Conservation (phyloP, 176 grass and related monocot genomes). For the Oryza brachyantha region DNA sequence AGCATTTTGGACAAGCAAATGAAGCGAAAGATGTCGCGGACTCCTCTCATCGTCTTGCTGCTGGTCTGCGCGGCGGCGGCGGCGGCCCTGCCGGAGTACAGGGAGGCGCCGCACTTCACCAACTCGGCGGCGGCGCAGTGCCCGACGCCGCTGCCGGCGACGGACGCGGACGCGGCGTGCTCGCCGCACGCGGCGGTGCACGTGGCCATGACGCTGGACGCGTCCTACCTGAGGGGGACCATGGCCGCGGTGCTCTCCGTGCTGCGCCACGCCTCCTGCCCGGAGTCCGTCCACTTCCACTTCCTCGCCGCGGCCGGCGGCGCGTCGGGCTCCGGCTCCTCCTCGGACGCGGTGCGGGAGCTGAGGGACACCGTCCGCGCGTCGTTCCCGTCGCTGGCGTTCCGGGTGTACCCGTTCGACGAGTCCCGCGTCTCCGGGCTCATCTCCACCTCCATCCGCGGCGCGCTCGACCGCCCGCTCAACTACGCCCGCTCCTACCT, state of each 20-base stretch:
- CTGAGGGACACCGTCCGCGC: slow-evolving; percentile 52
- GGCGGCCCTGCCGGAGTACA: slow-evolving; percentile 28
- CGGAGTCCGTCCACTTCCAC: slow-evolving; percentile 78
- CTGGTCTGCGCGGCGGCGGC: slow-evolving; percentile 1
- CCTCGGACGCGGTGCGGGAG: background rate
- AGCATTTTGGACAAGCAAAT: too few relatives aligned
- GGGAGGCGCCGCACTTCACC: slow-evolving; percentile 45
- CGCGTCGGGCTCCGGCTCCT: too few relatives aligned
- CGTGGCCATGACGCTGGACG: slow-evolving; percentile 87
- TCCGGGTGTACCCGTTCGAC: slow-evolving; percentile 81
- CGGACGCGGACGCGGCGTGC: slow-evolving; percentile 33
- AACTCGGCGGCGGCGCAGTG: slow-evolving; percentile 42
- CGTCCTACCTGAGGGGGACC: slow-evolving; percentile 68
- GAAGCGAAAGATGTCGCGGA: slow-evolving; percentile 5
- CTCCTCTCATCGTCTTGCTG: background rate
- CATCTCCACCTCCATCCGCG: slow-evolving; percentile 78
- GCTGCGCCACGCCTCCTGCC: slow-evolving; percentile 67
- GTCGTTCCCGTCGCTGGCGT: slow-evolving; percentile 72
- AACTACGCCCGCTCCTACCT: slow-evolving; percentile 91
- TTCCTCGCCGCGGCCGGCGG: slow-evolving; percentile 42
- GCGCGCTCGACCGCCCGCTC: slow-evolving; percentile 80
- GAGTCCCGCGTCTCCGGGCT: slow-evolving; percentile 58
- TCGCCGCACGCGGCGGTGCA: slow-evolving; percentile 72
- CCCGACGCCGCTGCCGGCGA: slow-evolving; percentile 33
- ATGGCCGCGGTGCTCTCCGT: slow-evolving; percentile 82